A percentile compares a stretch with the other conserved stretches of the same genome.
Evolutionary conservation across 2,329 filamentous ascomycete genomes (phyloP).

Genomic region (Aspergillus clavatus): DNA sequence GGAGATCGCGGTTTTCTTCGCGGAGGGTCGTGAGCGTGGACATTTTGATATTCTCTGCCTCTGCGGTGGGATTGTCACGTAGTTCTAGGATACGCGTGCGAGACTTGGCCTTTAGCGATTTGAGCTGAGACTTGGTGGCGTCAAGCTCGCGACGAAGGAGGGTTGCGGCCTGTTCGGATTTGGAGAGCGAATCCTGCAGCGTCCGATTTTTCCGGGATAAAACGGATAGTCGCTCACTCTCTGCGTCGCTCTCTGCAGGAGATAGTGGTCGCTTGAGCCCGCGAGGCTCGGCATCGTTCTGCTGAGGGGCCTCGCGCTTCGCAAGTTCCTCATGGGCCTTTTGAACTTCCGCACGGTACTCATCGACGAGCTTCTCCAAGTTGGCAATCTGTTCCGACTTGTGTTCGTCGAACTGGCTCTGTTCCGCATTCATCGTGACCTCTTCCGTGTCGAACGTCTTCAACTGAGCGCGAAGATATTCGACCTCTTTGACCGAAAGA

Average conservation of each 20-base stretch:
- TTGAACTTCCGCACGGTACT: slow-evolving; percentile 78
- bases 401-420: slow-evolving; percentile 65
- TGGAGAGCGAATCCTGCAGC: slow-evolving; percentile 70
- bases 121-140: slow-evolving; percentile 68
- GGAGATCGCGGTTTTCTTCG: slow-evolving; percentile 77
- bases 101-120: slow-evolving; percentile 59
- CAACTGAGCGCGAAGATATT: slow-evolving; percentile 87
- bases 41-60: slow-evolving; percentile 78
- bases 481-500: slow-evolving; percentile 85
- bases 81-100: slow-evolving; percentile 80
- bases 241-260: slow-evolving; percentile 49
- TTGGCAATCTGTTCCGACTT: slow-evolving; percentile 71
- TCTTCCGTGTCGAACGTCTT: slow-evolving; percentile 87
- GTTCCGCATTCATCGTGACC: slow-evolving; percentile 69
- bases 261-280: slow-evolving; percentile 63
- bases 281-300: slow-evolving; percentile 38
- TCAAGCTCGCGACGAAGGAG: slow-evolving; percentile 71
- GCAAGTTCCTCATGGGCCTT: slow-evolving; percentile 69
- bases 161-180: slow-evolving; percentile 63
- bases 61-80: slow-evolving; percentile 85
- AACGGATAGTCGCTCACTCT: slow-evolving; percentile 71
- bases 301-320: slow-evolving; percentile 51
- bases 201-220: slow-evolving; percentile 82
- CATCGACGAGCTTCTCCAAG: slow-evolving; percentile 78
- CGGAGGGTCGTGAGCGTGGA: slow-evolving; percentile 71